Base-by-base conservation (phyloP, 2,329 filamentous ascomycete species). In the Fusarium irregulare region DNA sequence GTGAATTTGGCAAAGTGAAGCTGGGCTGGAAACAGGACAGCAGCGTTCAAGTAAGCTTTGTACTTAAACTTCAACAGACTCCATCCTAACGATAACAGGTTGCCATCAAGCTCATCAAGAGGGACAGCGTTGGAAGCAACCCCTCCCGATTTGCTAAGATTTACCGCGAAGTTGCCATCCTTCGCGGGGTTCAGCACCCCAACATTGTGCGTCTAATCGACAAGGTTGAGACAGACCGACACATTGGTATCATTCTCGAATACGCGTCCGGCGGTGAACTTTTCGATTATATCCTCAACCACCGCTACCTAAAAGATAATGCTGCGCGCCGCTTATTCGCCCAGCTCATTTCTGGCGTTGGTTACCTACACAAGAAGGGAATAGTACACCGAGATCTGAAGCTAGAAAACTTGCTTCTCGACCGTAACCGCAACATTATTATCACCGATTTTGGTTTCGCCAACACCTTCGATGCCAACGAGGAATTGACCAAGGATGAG, bases 401-500 rank as follows among this genome's bases (percentile, higher is more conserved):
- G 82, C 86, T 99, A 48, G 96, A 99, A 82, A 99, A 99, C 77
- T 80, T 99, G 75, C 87, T 99, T 40, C 87, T 99, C 54, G 96
- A 99, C 81, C 91, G 95, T 68, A 98, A 99, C 78, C 92, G 94
- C 69, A 99, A 99, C 83, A 98, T 99, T 77, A 99, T 99, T 82
- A 99, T 99, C 78, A 99, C 96, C 18, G 96, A 99, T 82, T 99
- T 99, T 81, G 96, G 96, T 20, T 99, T 99, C 79, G 96, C 96
- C 73, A 99, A 99, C 81, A 98, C 94, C 1, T 99, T 99, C 77
- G 92, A 98, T 77, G 89, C 96, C 1, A 83, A 85, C 37, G 96
- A 99, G 77, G 94, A 98, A 78, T 86, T 99, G 41, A 89, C 88
- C 7, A 93, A 97, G 64, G 94, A 98, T 63, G 92, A 98, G 71